These are phyloP conservation scores for Fagopyrum homotropicum DNA, from an alignment of 148 eudicot species.

Conservation along the genomic window DNA sequence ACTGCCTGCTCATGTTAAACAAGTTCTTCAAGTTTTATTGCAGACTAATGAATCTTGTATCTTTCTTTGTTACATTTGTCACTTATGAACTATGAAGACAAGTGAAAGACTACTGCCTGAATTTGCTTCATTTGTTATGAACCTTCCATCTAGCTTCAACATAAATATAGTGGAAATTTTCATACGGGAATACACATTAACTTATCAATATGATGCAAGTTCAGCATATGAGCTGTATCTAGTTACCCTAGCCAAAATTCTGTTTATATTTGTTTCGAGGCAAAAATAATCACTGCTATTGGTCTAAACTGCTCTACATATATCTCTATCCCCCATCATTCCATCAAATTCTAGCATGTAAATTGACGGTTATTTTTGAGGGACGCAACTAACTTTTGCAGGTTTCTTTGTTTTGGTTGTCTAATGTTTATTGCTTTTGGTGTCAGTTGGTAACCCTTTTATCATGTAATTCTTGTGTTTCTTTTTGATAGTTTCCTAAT, in stretches of 20 bases:
- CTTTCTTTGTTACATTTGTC: background rate
- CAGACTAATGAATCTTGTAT: background rate
- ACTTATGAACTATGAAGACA: background rate
- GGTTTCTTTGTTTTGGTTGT: background rate
- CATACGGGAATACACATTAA: background rate
- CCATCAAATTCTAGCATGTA: background rate
- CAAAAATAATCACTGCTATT: background rate
- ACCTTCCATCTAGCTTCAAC: background rate
- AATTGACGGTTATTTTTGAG: background rate
- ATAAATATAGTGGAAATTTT: background rate
- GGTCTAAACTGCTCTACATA: background rate
- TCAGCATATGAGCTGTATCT: background rate
- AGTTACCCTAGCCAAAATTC: background rate
- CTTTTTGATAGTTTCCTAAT: slow-evolving; percentile 11
- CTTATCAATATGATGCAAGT: background rate
- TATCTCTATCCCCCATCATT: background rate
- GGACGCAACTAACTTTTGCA: background rate
- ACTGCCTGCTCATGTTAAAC: background rate
- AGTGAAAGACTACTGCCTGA: background rate
- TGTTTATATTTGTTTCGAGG: background rate
- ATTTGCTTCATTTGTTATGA: background rate
- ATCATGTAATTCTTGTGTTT: background rate
- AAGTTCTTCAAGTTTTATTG: background rate
- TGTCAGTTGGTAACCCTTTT: background rate
- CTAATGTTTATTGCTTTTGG: background rate